These are phyloP conservation scores for Chenopodium quinoa DNA, from an alignment of 148 eudicot genomes.

Conservation along the genomic window DNA sequence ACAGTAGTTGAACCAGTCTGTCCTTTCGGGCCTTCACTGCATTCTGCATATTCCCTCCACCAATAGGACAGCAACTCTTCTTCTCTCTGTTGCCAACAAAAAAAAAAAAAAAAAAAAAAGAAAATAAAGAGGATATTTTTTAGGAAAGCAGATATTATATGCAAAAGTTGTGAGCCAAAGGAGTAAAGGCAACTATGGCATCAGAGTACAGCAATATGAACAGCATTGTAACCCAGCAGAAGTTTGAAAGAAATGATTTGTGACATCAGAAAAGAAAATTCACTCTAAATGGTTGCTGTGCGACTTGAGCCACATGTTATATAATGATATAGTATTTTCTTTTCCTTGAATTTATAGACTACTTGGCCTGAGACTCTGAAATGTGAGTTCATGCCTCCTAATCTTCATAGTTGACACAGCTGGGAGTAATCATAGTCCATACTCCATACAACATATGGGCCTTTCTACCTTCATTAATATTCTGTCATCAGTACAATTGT, in stretches of 20 bases:
- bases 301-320: neutral
- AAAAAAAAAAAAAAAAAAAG: neutral
- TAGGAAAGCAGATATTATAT: neutral
- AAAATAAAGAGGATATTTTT: neutral
- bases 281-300: neutral
- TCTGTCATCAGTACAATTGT: neutral
- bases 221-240: neutral
- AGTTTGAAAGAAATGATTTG: neutral
- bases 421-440: neutral
- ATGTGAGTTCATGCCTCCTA: neutral
- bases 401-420: neutral
- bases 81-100: conserved; percentile 54
- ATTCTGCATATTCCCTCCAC: conserved; percentile 99
- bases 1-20: conserved; percentile 33
- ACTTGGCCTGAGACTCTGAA: too few species aligned
- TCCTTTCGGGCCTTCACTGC: conserved; percentile 88
- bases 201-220: neutral
- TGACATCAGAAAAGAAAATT: neutral
- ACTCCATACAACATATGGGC: neutral
- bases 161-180: neutral
- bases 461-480: neutral
- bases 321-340: neutral
- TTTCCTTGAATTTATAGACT: neutral
- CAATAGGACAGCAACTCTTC: conserved; percentile 87
- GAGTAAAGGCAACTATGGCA: neutral